These are phyloP conservation scores for Anacardium occidentale DNA, from an alignment of 345 rosid species.

Conservation along the genomic window DNA sequence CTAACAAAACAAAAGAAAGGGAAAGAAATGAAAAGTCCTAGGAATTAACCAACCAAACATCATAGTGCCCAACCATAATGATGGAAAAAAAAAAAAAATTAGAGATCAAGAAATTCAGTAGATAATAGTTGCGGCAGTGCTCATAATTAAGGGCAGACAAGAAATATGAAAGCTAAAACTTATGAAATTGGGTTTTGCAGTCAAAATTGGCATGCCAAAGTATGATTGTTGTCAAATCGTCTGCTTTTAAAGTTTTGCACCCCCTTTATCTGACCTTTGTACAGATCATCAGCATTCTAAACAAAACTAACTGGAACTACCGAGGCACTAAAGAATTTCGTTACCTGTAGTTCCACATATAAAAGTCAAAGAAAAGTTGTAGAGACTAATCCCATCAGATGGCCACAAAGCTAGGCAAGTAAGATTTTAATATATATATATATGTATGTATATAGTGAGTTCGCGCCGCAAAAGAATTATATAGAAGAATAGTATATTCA, in stretches of 20 bases:
- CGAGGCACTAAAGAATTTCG: conserved; percentile 94
- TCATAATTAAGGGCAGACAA: not conserved
- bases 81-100: not conserved
- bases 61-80: not conserved
- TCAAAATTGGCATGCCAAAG: conserved; percentile 81
- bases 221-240: conserved; percentile 69
- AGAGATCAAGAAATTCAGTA: not conserved
- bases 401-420: not conserved
- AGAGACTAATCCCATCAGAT: not conserved
- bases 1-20: conserved; percentile 29
- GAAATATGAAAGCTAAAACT: not conserved
- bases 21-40: not conserved
- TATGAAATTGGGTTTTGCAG: conserved; percentile 9
- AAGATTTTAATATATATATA: not conserved
- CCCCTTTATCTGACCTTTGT: conserved; percentile 93
- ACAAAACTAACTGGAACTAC: conserved; percentile 93
- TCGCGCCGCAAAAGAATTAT: not conserved
- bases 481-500: not conserved
- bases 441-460: no score
- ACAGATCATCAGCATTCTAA: conserved; percentile 82
- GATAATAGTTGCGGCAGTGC: not conserved
- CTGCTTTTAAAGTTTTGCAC: conserved; percentile 78
- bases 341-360: conserved; percentile 45
- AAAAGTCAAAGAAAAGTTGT: conserved; percentile 8
- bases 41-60: not conserved